Percentiles rank a stretch among this genome's conserved stretches.
Conservation (phyloP, 768 basidiomycete species). For the Russula compacta region DNA sequence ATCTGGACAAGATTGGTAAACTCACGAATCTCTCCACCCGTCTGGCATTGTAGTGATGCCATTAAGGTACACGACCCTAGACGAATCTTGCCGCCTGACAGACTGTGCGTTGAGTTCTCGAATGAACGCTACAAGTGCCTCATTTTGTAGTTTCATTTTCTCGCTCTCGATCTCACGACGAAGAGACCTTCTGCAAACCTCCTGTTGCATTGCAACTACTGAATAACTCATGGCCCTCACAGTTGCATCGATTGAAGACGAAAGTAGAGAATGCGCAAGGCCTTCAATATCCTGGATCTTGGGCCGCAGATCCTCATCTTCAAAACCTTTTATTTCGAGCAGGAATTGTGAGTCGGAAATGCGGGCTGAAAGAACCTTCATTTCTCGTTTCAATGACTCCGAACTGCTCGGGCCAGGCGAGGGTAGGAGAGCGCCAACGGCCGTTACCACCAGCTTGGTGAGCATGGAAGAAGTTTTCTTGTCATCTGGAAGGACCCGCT, state of each 20-base stretch:
- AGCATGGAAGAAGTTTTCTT: not conserved
- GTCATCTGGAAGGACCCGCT: not conserved
- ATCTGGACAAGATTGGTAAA: not conserved
- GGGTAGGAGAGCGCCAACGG: not conserved
- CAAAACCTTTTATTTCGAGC: not conserved
- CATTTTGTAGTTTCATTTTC: not conserved
- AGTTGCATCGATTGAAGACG: not conserved
- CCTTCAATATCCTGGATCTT: not conserved
- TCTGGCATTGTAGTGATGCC: not conserved
- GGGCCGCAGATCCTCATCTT: not conserved
- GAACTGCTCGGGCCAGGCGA: not conserved
- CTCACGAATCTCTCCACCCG: not conserved
- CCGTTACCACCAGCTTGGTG: no score
- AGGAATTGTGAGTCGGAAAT: slow-evolving; percentile 13
- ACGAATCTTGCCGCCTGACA: not conserved
- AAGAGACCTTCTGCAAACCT: not conserved
- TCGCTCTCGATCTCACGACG: not conserved
- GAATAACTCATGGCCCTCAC: not conserved
- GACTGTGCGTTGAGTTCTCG: not conserved
- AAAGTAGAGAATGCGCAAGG: not conserved
- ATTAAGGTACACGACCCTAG: not conserved
- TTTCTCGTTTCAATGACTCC: not conserved
- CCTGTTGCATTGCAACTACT: slow-evolving; percentile 7
- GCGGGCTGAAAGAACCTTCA: not conserved
- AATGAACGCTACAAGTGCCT: slow-evolving; percentile 1